phyloP scores from a whole-genome alignment of 2,329 filamentous ascomycete genomes.

The Xylariales sp. region DNA sequence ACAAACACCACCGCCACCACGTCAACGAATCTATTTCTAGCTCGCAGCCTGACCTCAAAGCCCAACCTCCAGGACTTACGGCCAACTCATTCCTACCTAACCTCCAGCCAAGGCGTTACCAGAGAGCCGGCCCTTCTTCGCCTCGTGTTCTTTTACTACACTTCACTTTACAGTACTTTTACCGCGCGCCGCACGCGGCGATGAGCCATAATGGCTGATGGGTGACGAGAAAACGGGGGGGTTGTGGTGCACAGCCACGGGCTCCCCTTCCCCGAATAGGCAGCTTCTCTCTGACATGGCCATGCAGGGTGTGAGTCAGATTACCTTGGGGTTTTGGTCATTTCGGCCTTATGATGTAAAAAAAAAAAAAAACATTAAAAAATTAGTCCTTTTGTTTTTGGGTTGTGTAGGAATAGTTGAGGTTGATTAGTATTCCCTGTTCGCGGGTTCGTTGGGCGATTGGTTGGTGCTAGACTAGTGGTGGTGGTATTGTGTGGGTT shows the following conservation, averaged over 20 bases:
- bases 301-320: constrained; percentile 23
- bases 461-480: too few species aligned
- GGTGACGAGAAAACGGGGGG: background rate
- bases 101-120: constrained; percentile 9
- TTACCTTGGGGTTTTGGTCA: background rate
- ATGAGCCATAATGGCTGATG: constrained; percentile 23
- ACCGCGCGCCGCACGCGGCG: background rate
- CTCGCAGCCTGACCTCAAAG: background rate
- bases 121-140: background rate
- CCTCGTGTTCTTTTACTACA: too few species aligned
- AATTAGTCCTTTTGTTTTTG: too few species aligned
- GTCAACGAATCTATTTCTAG: background rate
- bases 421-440: too few species aligned
- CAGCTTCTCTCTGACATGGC: constrained; percentile 18
- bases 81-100: background rate
- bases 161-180: background rate
- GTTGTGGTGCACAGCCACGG: constrained; percentile 23
- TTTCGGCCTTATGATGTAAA: too few species aligned
- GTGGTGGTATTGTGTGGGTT: too few species aligned
- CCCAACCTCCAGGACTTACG: background rate
- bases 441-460: too few species aligned
- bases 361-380: too few species aligned
- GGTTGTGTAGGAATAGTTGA: too few species aligned
- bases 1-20: background rate
- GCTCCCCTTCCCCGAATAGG: constrained; percentile 28